Conservation (phyloP, 2,329 filamentous ascomycete species). For the Chalara sp. region DNA sequence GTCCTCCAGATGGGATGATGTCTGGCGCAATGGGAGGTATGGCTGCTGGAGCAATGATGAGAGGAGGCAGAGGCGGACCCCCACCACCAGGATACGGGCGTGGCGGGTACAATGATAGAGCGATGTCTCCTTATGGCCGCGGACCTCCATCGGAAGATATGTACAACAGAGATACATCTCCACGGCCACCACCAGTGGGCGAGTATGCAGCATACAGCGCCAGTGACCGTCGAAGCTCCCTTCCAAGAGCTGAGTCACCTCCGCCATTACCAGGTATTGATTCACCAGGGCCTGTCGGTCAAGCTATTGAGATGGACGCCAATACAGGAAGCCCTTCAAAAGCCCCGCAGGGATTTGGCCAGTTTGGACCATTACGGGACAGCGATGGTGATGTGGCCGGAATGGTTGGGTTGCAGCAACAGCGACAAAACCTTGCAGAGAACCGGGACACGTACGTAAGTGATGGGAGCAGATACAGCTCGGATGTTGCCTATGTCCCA, state of each 20-base stretch:
- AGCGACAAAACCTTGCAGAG: slow-evolving; percentile 25
- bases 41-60: slow-evolving; percentile 33
- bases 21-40: slow-evolving; percentile 27
- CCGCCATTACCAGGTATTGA: slow-evolving; percentile 49
- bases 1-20: slow-evolving; percentile 28
- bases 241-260: slow-evolving; percentile 57
- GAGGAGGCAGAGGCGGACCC: slow-evolving; percentile 34
- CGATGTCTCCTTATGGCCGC: slow-evolving; percentile 16
- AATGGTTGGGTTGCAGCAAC: slow-evolving; percentile 66
- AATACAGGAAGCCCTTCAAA: slow-evolving; percentile 45
- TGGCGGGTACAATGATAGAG: slow-evolving; percentile 15
- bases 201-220: slow-evolving; percentile 23
- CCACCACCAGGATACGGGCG: slow-evolving; percentile 32
- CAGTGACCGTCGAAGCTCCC: slow-evolving; percentile 23
- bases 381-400: slow-evolving; percentile 67
- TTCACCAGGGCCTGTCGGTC: slow-evolving; percentile 39
- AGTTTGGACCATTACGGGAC: slow-evolving; percentile 45
- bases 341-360: slow-evolving; percentile 35
- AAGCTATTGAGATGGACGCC: slow-evolving; percentile 77
- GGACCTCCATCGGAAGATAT: slow-evolving; percentile 12
- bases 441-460: slow-evolving; percentile 49
- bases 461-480: slow-evolving; percentile 66
- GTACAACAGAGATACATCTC: slow-evolving; percentile 8
- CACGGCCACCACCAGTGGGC: slow-evolving; percentile 5
- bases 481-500: slow-evolving; percentile 60